These are phyloP conservation scores for Suhomyces vadensis DNA, from an alignment of 805 yeast genomes.

Conservation along the genomic window DNA sequence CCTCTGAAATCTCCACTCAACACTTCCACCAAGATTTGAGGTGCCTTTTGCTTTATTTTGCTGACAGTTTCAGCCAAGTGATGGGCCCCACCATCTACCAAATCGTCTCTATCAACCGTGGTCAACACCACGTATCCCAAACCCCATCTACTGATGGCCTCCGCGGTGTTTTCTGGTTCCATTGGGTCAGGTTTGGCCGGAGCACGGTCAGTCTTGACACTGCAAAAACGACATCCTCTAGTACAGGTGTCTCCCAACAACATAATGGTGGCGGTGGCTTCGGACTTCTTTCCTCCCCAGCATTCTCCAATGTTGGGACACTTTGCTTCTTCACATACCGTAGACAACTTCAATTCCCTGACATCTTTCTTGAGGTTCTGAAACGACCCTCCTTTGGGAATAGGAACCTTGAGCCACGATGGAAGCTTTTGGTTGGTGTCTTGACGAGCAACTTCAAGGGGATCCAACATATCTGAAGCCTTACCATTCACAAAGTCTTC, in stretches of 20 bases:
- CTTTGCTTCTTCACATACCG: conserved; percentile 98
- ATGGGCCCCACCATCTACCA: conserved; percentile 87
- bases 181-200: conserved; percentile 91
- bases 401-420: conserved; percentile 90
- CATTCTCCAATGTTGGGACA: conserved; percentile 99
- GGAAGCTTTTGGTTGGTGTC: conserved; percentile 79
- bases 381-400: conserved; percentile 91
- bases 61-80: conserved; percentile 88
- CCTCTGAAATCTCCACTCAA: conserved; percentile 96
- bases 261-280: conserved; percentile 98
- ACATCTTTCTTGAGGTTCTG: conserved; percentile 82
- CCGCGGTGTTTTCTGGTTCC: conserved; percentile 98
- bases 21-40: conserved; percentile 89
- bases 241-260: conserved; percentile 98
- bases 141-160: conserved; percentile 97
- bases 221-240: conserved; percentile 98
- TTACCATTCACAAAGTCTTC: conserved; percentile 86
- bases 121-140: conserved; percentile 96
- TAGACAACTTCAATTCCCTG: conserved; percentile 82
- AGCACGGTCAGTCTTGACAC: conserved; percentile 86
- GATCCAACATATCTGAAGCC: conserved; percentile 74
- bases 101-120: conserved; percentile 96
- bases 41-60: conserved; percentile 82
- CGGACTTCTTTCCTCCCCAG: conserved; percentile 96
- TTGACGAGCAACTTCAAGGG: conserved; percentile 69